These are phyloP conservation scores for Coniferiporia sulphurascens DNA, from an alignment of 1,284 basidiomycete genomes.

Conservation along the genomic window DNA sequence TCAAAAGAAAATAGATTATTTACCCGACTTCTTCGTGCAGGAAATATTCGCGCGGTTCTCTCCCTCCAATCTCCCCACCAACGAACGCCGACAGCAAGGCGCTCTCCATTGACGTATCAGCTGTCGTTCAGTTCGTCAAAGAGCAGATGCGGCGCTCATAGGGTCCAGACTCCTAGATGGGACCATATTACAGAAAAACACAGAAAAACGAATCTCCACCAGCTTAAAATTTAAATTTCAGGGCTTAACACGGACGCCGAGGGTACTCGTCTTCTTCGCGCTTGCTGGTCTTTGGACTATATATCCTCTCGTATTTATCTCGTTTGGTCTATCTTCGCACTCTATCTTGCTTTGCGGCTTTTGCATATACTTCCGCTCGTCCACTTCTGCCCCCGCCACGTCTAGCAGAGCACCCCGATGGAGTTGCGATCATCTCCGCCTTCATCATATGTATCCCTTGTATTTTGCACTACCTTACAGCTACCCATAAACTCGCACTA, in stretches of 20 bases:
- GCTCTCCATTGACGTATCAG: constrained; percentile 46
- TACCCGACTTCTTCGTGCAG: constrained; percentile 28
- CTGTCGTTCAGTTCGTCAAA: constrained; percentile 40
- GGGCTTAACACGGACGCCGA: too few relatives aligned
- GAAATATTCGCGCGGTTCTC: constrained; percentile 28
- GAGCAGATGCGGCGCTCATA: constrained; percentile 23
- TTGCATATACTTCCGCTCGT: not conserved
- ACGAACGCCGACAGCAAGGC: constrained; percentile 37
- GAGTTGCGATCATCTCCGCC: not conserved
- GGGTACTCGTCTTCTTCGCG: too few relatives aligned
- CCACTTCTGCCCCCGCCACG: not conserved
- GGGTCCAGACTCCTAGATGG: not conserved
- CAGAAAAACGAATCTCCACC: not conserved
- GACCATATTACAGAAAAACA: not conserved
- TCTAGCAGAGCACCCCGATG: not conserved
- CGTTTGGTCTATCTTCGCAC: too few relatives aligned
- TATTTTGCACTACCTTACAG: not conserved
- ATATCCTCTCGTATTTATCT: too few relatives aligned
- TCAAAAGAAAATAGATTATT: constrained; percentile 9
- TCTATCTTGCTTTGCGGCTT: not conserved
- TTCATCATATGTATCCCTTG: not conserved
- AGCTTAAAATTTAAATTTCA: not conserved
- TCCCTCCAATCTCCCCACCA: constrained; percentile 38
- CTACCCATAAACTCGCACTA: not conserved
- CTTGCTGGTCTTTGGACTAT: too few relatives aligned